Base-by-base conservation (phyloP, 1,139 yeast species). In the Yamadazyma aaseri region DNA sequence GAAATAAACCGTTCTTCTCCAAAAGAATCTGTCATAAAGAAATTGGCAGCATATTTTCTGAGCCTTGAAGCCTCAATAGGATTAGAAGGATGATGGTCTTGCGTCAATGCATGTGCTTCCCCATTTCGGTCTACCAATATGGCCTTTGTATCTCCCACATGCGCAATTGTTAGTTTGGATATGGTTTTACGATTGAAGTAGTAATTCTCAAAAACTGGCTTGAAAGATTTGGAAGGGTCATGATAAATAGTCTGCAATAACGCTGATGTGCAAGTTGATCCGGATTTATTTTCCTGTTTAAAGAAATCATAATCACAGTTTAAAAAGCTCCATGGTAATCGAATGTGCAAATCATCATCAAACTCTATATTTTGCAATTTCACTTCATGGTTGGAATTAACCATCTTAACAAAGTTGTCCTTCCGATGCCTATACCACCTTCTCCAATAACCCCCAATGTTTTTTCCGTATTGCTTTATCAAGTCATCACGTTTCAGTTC, bases 81-180 rank as follows among this genome's bases (percentile, higher is more conserved):
- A 32, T 89, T 82, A 2, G 86, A 77, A 3, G 97, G 96, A 58
- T 90, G 97, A 57, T 92, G 98, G 20, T 80, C 76, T 26, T 76
- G 72, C 0, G 96, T 86, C 36, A 92, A 61, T 8, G 86, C 71
- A 49, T 83, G 90, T 0, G 95, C 95, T 28, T 75, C 65, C 2
- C 98, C 97, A 40, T 70, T 61, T 39, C 71, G 72, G 52, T 84
- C 94, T 42, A 89, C 86, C 16, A 92, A 51, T 5, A 92, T 73
- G n/a, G 95, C 90, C 44, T 86, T 73, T 3, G 97, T 86, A 54
- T 92, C 98, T 3, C 98, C 98, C n/a, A 90, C 82, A 55, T 92
- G 98, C 1, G 95, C 92, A 15, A 90, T 76, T 1, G 86, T 73
- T 26, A 92, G 59, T 48, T 79, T 79, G 20, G 87, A 72, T 12